These are phyloP conservation scores for Botrytis elliptica DNA, from an alignment of 2,329 filamentous ascomycete species.

Conservation along the genomic window DNA sequence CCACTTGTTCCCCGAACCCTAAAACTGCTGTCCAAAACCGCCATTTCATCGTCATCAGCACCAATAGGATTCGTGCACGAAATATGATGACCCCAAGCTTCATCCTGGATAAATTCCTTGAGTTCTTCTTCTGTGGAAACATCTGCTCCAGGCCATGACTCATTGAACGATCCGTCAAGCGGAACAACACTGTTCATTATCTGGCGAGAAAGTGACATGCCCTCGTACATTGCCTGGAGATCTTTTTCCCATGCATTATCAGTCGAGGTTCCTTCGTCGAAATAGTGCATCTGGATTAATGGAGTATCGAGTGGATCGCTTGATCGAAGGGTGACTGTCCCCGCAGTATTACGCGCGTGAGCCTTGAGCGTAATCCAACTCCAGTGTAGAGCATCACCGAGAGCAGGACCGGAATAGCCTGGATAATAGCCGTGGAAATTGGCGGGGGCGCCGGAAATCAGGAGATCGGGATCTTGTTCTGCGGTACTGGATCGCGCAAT, in stretches of 20 bases:
- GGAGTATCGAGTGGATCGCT: constrained; percentile 63
- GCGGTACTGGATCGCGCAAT: constrained; percentile 28
- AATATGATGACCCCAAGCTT: constrained; percentile 58
- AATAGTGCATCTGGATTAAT: constrained; percentile 61
- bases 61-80: constrained; percentile 52
- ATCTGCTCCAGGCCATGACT: constrained; percentile 45
- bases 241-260: constrained; percentile 22
- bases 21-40: constrained; percentile 44
- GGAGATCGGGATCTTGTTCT: constrained; percentile 27
- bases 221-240: constrained; percentile 26
- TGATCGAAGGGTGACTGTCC: constrained; percentile 60
- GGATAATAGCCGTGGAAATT: constrained; percentile 36
- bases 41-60: constrained; percentile 48
- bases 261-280: constrained; percentile 35
- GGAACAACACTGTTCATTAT: constrained; percentile 45
- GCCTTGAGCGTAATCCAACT: constrained; percentile 46
- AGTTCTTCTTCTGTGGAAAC: constrained; percentile 41
- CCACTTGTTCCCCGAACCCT: constrained; percentile 39
- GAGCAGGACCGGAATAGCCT: constrained; percentile 45
- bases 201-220: constrained; percentile 22
- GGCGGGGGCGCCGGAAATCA: not conserved
- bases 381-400: constrained; percentile 37
- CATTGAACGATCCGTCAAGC: constrained; percentile 43
- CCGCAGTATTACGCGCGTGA: constrained; percentile 59
- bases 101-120: constrained; percentile 48